Conservation (phyloP, 345 rosid species). For the Balakata baccata region DNA sequence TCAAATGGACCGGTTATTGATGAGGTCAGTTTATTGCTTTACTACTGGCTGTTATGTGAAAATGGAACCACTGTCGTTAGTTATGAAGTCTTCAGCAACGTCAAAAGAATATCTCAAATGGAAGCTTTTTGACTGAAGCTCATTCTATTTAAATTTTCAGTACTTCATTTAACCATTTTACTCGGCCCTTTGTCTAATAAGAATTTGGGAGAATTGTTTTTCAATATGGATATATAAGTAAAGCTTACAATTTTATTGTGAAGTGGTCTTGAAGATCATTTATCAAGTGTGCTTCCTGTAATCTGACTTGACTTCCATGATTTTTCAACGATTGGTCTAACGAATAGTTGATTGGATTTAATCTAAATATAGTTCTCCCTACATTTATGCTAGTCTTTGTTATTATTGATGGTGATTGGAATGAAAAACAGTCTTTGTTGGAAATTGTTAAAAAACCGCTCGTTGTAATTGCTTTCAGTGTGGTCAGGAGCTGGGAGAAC, state of each 20-base stretch:
- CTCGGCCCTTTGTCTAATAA: background rate
- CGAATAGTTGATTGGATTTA: background rate
- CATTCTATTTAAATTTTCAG: background rate
- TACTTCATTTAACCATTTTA: background rate
- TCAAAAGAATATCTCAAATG: background rate
- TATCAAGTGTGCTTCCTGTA: background rate
- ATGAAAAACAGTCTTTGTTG: background rate
- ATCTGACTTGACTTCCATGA: background rate
- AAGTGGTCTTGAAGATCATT: background rate
- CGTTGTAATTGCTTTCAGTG: constrained; percentile 46
- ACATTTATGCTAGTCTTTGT: background rate
- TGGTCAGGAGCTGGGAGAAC: constrained; percentile 75
- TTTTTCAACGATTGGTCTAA: background rate
- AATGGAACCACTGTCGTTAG: background rate
- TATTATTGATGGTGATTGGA: background rate
- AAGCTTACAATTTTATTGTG: background rate
- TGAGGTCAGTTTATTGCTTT: constrained; percentile 53
- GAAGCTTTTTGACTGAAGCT: background rate
- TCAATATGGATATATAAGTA: background rate
- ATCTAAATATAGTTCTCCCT: background rate
- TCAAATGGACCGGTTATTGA: constrained; percentile 73
- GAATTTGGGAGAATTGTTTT: background rate
- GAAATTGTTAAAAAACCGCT: background rate
- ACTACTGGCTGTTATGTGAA: background rate
- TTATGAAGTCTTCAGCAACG: background rate